Base-by-base conservation (phyloP, 805 yeast genomes). In the Candida caryicola region DNA sequence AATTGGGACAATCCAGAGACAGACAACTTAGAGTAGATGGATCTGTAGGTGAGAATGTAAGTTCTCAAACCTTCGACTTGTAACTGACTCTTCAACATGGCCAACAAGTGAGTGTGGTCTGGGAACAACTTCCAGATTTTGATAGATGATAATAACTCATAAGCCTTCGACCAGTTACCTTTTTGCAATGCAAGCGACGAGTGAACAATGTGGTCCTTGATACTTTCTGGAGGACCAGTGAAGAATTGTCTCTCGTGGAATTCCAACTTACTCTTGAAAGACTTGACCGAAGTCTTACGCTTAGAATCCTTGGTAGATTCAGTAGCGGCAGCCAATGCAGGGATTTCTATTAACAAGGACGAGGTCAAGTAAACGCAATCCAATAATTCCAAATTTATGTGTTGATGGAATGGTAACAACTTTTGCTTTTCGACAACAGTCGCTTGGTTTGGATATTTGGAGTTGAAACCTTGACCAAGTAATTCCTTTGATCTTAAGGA, bases 191-290 rank as follows among this genome's bases (percentile, higher is more conserved):
- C 79, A 65, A 82, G 82, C 29, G 97, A 95, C 34, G 97, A 95
- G 62, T 85, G 86, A 75, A 91, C 82, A 52, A 93, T 82, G 65
- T 79, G 86, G 63, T 93, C 99, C 56, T 95, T 83, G 32, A 95
- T 85, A 62, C 90, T 87, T 69, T 93, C 99, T 38, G 98, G 96
- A 33, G 99, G 99, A 31, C 98, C 99, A 46, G 88, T 87, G 74
- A 91, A 93, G 41, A 84, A 84, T 64, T 90, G 96, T 66, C 91
- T 84, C 60, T 90, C 96, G 58, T 86, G 89, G 71, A 83, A 85
- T 61, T 93, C 98, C 50, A 93, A 76, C 62, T 85, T 79, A 60
- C 95, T 81, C 66, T 91, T 83, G 73, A 93, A 89, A 19, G 95
- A 86, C 67, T 87, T 90, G 54, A 85, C 74, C 43, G 80, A 69